Percentiles rank a stretch among this genome's conserved stretches.
Conservation (phyloP, 768 basidiomycete genomes). For the Boletus tomentosulus region DNA sequence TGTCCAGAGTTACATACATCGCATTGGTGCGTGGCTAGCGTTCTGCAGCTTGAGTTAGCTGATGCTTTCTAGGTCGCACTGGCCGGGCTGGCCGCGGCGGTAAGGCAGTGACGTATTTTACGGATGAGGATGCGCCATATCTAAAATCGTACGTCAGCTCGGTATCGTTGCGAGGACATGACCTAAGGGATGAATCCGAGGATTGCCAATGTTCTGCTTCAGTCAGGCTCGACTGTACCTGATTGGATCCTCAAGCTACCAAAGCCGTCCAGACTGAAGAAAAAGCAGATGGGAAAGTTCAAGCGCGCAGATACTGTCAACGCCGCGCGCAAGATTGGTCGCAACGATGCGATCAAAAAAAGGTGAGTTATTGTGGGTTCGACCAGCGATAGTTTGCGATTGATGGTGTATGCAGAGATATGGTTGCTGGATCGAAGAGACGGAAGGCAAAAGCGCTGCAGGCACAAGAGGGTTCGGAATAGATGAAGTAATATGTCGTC, state of each 20-base stretch:
- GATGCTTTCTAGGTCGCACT: slow-evolving; percentile 65
- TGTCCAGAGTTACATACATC: slow-evolving; percentile 93
- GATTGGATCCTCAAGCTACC: slow-evolving; percentile 96
- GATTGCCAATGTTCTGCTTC: slow-evolving; percentile 92
- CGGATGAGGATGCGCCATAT: slow-evolving; percentile 86
- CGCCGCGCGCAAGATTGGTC: slow-evolving; percentile 62
- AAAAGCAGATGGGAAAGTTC: slow-evolving; percentile 77
- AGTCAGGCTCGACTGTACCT: slow-evolving; percentile 87
- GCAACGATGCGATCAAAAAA: slow-evolving; percentile 68
- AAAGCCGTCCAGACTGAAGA: slow-evolving; percentile 87
- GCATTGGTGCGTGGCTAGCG: slow-evolving; percentile 61
- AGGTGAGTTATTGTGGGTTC: slow-evolving; percentile 40
- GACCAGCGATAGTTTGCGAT: not conserved
- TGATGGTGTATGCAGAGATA: slow-evolving; percentile 50
- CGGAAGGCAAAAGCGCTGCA: slow-evolving; percentile 42
- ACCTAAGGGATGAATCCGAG: slow-evolving; percentile 36
- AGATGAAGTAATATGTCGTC: not conserved
- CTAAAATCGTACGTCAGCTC: slow-evolving; percentile 70
- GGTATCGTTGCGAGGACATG: slow-evolving; percentile 1
- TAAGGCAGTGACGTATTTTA: slow-evolving; percentile 94
- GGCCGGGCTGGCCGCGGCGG: slow-evolving; percentile 92
- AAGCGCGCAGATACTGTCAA: slow-evolving; percentile 77
- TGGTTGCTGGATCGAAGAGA: slow-evolving; percentile 72
- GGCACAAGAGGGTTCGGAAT: not conserved
- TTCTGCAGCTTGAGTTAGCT: not conserved